Base-by-base conservation (phyloP, 2,329 filamentous ascomycete species). In the Teratosphaeriaceae sp. region DNA sequence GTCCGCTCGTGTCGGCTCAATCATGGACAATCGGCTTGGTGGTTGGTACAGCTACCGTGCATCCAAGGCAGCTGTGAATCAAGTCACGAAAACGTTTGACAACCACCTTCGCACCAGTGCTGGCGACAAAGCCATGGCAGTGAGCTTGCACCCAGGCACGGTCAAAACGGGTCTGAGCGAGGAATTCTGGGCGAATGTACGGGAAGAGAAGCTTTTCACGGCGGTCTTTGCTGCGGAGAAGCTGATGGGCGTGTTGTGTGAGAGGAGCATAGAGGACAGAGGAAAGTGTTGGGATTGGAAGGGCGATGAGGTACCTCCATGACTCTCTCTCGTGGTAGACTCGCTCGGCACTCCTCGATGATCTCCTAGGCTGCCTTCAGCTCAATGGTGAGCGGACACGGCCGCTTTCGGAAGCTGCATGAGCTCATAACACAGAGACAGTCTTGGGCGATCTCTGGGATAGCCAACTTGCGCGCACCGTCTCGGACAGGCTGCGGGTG, bases 1-100 rank as follows among this genome's bases (percentile, higher is more conserved):
- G 79, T 82, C 83, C 5, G 87, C 86, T 2, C 78, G 87, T 33
- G 84, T 94, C 0, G 86, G 86, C 8, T 83, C 77, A 22, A 83
- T 84, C 18, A 68, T 74, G 0, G 85, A 90, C 54, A 90, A 94
- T 56, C 59, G 66, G 1, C 69, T 81, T 0, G 87, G 86, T 2
- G 87, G 87, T 0, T 92, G 86, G 87, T 94, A 88, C 62, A 80
- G 75, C 43, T 92, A 92, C 63, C 80, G 87, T 12, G 78, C 82
- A 6, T 82, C 78, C 41, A 94, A 92, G 64, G 78, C 85, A 0
- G 85, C 74, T 2, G 79, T 90, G 3, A 87, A 82, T 50, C 82
- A 82, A 56, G 45, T 88, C 11, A 78, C 78, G 6, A 85, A 81
- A 64, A 83, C 76, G 5, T 80, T 88, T 48, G 86, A 92, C 60